phyloP scores from a whole-genome alignment of 169 alveolate species.

The Cryptosporidium meleagridis region DNA sequence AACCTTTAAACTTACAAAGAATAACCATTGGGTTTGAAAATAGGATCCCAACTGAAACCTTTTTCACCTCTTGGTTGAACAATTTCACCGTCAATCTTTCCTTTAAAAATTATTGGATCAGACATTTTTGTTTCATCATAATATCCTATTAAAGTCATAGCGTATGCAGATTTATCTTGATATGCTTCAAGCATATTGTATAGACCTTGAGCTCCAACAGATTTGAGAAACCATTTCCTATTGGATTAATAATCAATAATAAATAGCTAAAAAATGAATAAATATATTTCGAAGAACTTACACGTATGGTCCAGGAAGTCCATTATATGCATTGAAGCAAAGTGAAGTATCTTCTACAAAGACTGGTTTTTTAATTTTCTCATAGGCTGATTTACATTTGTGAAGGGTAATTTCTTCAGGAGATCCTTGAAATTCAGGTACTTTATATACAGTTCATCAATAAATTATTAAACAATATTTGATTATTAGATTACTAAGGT shows the following conservation, averaged over 20 bases:
- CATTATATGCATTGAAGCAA: constrained; percentile 90
- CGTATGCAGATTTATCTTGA: constrained; percentile 88
- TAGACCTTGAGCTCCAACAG: constrained; percentile 89
- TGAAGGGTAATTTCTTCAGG: constrained; percentile 82
- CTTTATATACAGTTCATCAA: constrained; percentile 42
- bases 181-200: constrained; percentile 86
- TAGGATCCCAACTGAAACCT: constrained; percentile 55
- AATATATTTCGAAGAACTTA: constrained; percentile 60
- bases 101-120: constrained; percentile 85
- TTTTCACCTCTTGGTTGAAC: constrained; percentile 88
- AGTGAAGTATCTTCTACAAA: constrained; percentile 92
- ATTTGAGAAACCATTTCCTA: constrained; percentile 91
- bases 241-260: not conserved
- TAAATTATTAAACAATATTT: not conserved
- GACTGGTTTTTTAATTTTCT: constrained; percentile 82
- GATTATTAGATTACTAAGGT: too few species aligned
- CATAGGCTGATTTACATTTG: constrained; percentile 83
- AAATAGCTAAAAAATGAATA: not conserved
- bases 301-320: constrained; percentile 96
- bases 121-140: constrained; percentile 79
- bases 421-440: constrained; percentile 83
- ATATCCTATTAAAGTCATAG: constrained; percentile 87
- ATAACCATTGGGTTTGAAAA: constrained; percentile 53
- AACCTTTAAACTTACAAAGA: constrained; percentile 11
- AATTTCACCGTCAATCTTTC: constrained; percentile 86